A percentile compares a stretch with the other conserved stretches of the same genome.
These are phyloP conservation scores for Candida endomychidarum DNA, from an alignment of 805 yeast species.

Conservation along the genomic window DNA sequence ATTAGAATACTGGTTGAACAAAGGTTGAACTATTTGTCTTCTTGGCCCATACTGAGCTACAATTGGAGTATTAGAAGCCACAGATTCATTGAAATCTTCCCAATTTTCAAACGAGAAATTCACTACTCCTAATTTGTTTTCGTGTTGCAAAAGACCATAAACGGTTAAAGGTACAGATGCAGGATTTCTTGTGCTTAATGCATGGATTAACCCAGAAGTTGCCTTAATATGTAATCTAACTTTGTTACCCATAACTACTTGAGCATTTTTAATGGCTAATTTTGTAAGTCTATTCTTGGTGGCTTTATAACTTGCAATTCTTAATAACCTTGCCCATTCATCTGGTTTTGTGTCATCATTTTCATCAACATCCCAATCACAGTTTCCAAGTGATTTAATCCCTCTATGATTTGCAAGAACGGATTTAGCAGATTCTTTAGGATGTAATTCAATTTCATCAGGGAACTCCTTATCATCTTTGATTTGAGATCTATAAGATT, in stretches of 20 bases:
- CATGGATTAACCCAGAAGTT: not conserved
- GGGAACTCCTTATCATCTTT: constrained; percentile 91
- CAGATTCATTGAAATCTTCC: constrained; percentile 85
- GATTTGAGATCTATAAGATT: constrained; percentile 64
- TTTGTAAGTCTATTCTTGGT: constrained; percentile 69
- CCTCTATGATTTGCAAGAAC: constrained; percentile 82
- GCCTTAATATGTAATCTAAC: constrained; percentile 57
- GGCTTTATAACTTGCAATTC: constrained; percentile 74
- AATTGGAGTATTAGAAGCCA: constrained; percentile 77
- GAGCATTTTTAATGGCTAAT: constrained; percentile 46
- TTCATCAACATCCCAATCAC: constrained; percentile 89
- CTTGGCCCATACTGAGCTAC: constrained; percentile 93
- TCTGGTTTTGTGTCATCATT: constrained; percentile 71
- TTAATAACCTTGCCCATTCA: constrained; percentile 72
- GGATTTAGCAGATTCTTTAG: constrained; percentile 72
- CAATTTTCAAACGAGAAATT: constrained; percentile 82
- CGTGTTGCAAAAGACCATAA: constrained; percentile 79
- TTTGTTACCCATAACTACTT: constrained; percentile 56
- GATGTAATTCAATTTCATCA: constrained; percentile 87
- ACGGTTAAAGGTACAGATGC: constrained; percentile 51
- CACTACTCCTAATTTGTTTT: constrained; percentile 80
- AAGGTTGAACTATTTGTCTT: constrained; percentile 77
- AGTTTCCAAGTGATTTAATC: constrained; percentile 72
- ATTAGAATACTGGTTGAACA: constrained; percentile 76
- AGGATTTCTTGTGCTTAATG: constrained; percentile 3